A percentile compares a stretch with the other conserved stretches of the same genome.
Evolutionary conservation across 495 filamentous ascomycete genomes (phyloP).

Genomic region (Trichoderma orchidacearum): DNA sequence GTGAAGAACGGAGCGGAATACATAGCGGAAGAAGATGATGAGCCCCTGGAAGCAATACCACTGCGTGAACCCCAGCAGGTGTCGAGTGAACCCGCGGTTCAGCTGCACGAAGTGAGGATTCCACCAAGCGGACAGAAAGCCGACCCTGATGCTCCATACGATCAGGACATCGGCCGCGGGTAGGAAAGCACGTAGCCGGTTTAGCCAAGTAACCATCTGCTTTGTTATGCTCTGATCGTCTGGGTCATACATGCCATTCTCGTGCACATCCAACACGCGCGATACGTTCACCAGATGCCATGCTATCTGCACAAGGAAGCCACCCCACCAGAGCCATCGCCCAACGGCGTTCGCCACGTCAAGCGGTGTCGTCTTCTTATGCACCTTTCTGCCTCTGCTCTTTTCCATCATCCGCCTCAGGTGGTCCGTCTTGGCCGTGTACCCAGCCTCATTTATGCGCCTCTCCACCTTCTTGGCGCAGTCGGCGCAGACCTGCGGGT

Average conservation of each 20-base stretch:
- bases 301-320: constrained; percentile 33
- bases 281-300: constrained; percentile 35
- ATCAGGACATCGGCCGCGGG: constrained; percentile 24
- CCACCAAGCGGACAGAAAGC: constrained; percentile 56
- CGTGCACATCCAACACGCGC: constrained; percentile 9
- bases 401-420: constrained; percentile 58
- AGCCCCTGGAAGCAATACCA: constrained; percentile 60
- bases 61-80: constrained; percentile 48
- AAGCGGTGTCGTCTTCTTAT: constrained; percentile 29
- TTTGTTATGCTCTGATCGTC: background rate
- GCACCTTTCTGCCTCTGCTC: constrained; percentile 33
- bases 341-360: constrained; percentile 34
- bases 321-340: constrained; percentile 38
- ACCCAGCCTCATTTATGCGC: constrained; percentile 52
- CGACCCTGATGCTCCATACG: constrained; percentile 34
- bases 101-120: constrained; percentile 57
- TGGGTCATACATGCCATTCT: background rate
- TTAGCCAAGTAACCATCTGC: background rate
- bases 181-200: background rate
- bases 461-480: constrained; percentile 55
- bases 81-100: constrained; percentile 45
- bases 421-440: constrained; percentile 69
- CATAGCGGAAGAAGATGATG: constrained; percentile 41
- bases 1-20: constrained; percentile 34
- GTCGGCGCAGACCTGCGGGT: constrained; percentile 69